Evolutionary conservation across 1,139 yeast species (phyloP).

Genomic region (Diutina sp.): DNA sequence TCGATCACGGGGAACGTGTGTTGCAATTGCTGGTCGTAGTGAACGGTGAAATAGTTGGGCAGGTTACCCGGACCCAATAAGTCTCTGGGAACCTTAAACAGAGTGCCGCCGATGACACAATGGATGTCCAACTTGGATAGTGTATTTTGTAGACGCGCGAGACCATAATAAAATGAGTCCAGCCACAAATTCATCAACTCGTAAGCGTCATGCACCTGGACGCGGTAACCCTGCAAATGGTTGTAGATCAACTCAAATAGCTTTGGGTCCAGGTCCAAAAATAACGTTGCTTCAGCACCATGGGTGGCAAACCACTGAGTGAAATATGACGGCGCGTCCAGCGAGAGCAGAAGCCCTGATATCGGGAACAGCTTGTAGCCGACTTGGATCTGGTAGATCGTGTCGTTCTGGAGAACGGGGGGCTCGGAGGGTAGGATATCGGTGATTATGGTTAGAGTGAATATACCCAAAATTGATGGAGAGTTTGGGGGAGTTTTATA

Average conservation of each 20-base stretch:
- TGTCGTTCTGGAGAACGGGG: slow-evolving; percentile 47
- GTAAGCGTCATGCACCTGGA: slow-evolving; percentile 43
- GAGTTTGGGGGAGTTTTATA: background rate
- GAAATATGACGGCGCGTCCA: slow-evolving; percentile 62
- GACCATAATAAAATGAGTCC: slow-evolving; percentile 66
- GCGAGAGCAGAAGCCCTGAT: slow-evolving; percentile 77
- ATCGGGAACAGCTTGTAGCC: slow-evolving; percentile 47
- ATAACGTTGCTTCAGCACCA: slow-evolving; percentile 35
- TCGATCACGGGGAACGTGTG: slow-evolving; percentile 31
- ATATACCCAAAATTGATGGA: too few relatives aligned
- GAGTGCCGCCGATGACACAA: slow-evolving; percentile 46
- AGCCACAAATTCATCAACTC: slow-evolving; percentile 50
- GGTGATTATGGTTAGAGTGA: background rate
- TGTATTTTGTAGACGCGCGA: slow-evolving; percentile 39
- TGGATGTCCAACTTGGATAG: slow-evolving; percentile 45
- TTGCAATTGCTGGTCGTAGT: slow-evolving; percentile 32
- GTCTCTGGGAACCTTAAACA: slow-evolving; percentile 46
- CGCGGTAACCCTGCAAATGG: slow-evolving; percentile 71
- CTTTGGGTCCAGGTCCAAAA: slow-evolving; percentile 65
- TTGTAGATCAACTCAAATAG: slow-evolving; percentile 53
- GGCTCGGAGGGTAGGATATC: background rate
- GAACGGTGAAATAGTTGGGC: slow-evolving; percentile 70
- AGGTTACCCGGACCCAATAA: slow-evolving; percentile 53
- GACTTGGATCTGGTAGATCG: slow-evolving; percentile 62
- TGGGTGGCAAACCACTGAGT: slow-evolving; percentile 31